Base-by-base conservation (phyloP, 228 moss, liverwort and hornwort genomes). In the Sphagnum fallax region DNA sequence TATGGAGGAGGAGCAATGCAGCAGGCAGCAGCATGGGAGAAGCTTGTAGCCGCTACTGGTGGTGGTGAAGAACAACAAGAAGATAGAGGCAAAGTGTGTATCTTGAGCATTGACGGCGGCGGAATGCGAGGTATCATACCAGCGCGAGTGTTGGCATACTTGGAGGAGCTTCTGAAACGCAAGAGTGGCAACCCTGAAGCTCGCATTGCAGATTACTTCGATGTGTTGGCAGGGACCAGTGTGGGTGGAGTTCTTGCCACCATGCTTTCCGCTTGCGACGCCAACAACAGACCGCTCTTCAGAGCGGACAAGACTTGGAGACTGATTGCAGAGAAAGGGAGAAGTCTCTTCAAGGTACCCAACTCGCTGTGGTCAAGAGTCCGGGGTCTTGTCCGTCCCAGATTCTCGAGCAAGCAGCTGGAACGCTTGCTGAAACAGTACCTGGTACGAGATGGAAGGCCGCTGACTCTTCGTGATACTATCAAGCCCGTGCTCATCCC, bases 81-180 rank as follows among this genome's bases (percentile, higher is more conserved):
- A 55, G 55, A 55, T 8, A 55, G 55, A 12, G 55, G 55, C 48
- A 95, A 92, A 71, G 85, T 95, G 1, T 95, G 95, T 60, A 85
- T 95, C 60, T 79, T 95, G 64, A 89, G 84, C 73, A 90, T 95
- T 57, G 95, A 95, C 62, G 55, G 55, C 8, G 95, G 95, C 51
- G 95, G 95, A 53, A 95, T 95, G 95, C 88, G 90, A 14, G 92
- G 95, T 16, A 92, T 95, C 47, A 92, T 95, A 18, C 92, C 95
- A 9, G 95, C 90, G 49, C 79, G 84, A 16, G 71, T 95, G 6
- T 80, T 95, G 10, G 95, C 87, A 6, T 78, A 88, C 16, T 78
- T 95, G 15, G 95, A 95, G 70, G 76, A 73, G 68, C 75, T 80
- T 73, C 82, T 95, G 9, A 78, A 90, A 74, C 73, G 69, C 71